phyloP scores from a whole-genome alignment of 768 basidiomycete genomes.

The Porphyrellus cyaneotinctus region DNA sequence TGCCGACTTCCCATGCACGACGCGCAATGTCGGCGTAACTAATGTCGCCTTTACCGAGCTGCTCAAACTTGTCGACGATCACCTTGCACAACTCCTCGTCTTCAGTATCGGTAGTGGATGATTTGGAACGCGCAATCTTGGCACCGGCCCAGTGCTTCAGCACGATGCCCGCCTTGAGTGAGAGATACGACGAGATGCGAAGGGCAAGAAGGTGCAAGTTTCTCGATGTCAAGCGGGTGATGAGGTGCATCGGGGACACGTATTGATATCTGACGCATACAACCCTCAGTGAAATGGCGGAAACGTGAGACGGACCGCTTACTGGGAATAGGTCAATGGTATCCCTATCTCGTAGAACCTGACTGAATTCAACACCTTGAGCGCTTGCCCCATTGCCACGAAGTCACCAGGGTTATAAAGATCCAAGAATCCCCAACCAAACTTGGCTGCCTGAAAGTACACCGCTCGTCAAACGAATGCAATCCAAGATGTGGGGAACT shows the following conservation, averaged over 20 bases:
- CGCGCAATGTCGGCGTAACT: conserved; percentile 95
- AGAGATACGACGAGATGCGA: conserved; percentile 80
- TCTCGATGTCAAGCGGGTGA: conserved; percentile 78
- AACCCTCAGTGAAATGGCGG: conserved; percentile 1
- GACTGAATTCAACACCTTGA: conserved; percentile 93
- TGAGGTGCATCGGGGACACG: conserved; percentile 74
- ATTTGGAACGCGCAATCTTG: conserved; percentile 75
- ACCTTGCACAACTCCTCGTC: conserved; percentile 76
- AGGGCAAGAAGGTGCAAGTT: conserved; percentile 91
- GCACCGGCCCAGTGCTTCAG: conserved; percentile 95
- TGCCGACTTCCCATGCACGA: conserved; percentile 87
- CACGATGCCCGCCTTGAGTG: conserved; percentile 80
- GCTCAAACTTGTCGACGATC: conserved; percentile 89
- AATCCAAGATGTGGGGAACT: not conserved
- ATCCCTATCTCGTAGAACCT: conserved; percentile 90
- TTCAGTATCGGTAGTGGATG: conserved; percentile 54
- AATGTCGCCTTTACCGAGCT: conserved; percentile 71
- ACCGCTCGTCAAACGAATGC: not conserved
- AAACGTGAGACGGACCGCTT: conserved; percentile 24
- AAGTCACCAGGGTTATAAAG: conserved; percentile 90
- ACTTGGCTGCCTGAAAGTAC: conserved; percentile 79
- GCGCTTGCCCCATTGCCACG: conserved; percentile 84
- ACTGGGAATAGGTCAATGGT: conserved; percentile 91
- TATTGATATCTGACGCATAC: conserved; percentile 62
- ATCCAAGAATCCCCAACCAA: conserved; percentile 91